phyloP scores from a whole-genome alignment of 768 basidiomycete genomes.

The Phallus indusiatus region DNA sequence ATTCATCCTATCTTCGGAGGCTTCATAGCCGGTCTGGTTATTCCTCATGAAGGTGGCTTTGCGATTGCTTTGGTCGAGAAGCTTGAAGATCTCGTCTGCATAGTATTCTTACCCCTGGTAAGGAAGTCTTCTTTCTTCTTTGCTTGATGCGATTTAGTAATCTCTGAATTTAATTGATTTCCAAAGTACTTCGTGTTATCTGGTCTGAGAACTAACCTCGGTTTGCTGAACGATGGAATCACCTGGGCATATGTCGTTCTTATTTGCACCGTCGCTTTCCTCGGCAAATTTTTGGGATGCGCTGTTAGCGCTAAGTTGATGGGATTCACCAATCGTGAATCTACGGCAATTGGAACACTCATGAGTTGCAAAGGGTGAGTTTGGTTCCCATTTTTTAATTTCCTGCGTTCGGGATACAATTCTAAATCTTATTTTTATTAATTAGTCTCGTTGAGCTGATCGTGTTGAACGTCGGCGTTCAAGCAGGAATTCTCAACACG shows the following conservation, averaged over 20 bases:
- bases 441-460: constrained; percentile 73
- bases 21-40: constrained; percentile 72
- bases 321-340: constrained; percentile 69
- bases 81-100: constrained; percentile 76
- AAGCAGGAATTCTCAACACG: constrained; percentile 51
- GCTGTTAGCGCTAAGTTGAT: constrained; percentile 43
- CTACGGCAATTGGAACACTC: constrained; percentile 72
- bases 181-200: constrained; percentile 81
- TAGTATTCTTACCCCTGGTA: constrained; percentile 70
- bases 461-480: constrained; percentile 80
- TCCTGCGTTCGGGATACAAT: constrained; percentile 7
- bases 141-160: too few species aligned
- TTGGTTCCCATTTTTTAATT: neutral
- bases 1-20: constrained; percentile 40
- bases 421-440: too few species aligned
- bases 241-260: constrained; percentile 78
- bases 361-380: constrained; percentile 87
- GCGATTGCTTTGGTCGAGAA: constrained; percentile 76
- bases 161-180: too few species aligned
- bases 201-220: constrained; percentile 73
- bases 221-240: constrained; percentile 60
- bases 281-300: constrained; percentile 72
- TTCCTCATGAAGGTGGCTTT: constrained; percentile 77
- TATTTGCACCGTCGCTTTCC: constrained; percentile 66
- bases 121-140: constrained; percentile 23